Evolutionary conservation across 2,329 filamentous ascomycete genomes (phyloP), one percentile per base, ranked within the genome.

Genomic region (Claviceps sp.): DNA sequence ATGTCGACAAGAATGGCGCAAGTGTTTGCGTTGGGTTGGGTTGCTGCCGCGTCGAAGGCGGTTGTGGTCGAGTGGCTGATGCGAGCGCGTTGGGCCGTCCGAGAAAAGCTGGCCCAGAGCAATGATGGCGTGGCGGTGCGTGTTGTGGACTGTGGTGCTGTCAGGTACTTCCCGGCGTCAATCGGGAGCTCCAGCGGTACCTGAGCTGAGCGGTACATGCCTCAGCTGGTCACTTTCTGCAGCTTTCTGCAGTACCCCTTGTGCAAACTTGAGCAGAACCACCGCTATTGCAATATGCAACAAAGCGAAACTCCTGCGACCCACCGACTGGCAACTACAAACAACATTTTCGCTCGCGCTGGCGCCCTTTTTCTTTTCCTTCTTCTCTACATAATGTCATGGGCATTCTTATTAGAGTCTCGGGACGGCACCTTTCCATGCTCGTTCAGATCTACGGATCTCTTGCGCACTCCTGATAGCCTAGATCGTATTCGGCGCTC

Each of bases 371-470:
- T 55, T 54, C 55, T 64, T 64, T 64, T 37, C 5, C 16, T 67
- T 63, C 67, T 67, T 68, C 71, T 72, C 75, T 71, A 67, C 70
- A 71, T 75, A 91, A 87, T 88, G 83, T 88, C 81, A 80, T 76
- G 67, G 82, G 84, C 88, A 84, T 86, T 84, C 81, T 86, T 87
- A 86, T 91, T 97, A 97, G 93, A 98, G 93, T 98, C 93, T 94
- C 91, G 90, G 86, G 86, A 82, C 82, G 86, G 82, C 86, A 81
- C 70, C 67, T 67, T 61, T 90, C 87, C 88, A 79, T 97, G 80
- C 86, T 88, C 89, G 82, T 86, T 88, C 86, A 94, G 88, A 80
- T 84, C 79, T 82, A 76, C 72, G 79, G 84, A 75, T 78, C 86
- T 90, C 85, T 74, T 75, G 87, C 90, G 91, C 88, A 93, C 93